Evolutionary conservation across 2,329 filamentous ascomycete species (phyloP), one percentile per base, ranked within the genome.

Genomic region (Aspergillus flavus): DNA sequence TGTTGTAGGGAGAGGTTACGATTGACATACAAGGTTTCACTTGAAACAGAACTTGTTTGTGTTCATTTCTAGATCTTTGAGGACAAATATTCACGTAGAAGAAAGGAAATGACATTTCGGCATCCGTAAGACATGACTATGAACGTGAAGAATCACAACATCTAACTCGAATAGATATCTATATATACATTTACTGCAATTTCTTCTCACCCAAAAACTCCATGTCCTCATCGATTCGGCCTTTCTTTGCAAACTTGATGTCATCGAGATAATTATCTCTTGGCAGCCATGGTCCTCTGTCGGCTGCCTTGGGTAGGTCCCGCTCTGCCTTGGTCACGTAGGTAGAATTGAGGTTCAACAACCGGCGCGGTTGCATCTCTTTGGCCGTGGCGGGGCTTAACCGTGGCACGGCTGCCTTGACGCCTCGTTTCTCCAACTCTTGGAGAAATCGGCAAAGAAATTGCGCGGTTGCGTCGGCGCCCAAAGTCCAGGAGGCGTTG

Each of bases 401-500:
- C 1, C 71, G 69, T 2, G 78, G 78, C 12, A 72, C 69, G 3
- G 69, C 76, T 4, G 71, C 71, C 16, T 69, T 46, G 11, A 67
- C 58, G 46, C 74, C 70, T 1, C 68, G 68, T n/a, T 61, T 61
- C 41, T 75, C 68, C 62, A 80, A 63, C 3, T 69, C 65, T 59
- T 75, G 72, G 28, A 82, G 59, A 32, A 81, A 61, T 2, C 80
- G 75, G 23, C 69, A 71, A 57, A 80, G 66, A n/a, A 80, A 73
- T 4, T 74, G 72, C 4, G 79, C 78, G 1, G 79, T 79, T 4
- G 79, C 77, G 63, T 82, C 80, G 1, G 79, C 78, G 9, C 80
- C 80, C 6, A 82, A 69, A 0, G 80, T 82, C 80, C 80, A 82
- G 6, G 78, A 78, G 3, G 78, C 78, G 59, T 81, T 79, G 5